phyloP scores from a whole-genome alignment of 176 grass and related monocot species.

The Musa schizocarpa region DNA sequence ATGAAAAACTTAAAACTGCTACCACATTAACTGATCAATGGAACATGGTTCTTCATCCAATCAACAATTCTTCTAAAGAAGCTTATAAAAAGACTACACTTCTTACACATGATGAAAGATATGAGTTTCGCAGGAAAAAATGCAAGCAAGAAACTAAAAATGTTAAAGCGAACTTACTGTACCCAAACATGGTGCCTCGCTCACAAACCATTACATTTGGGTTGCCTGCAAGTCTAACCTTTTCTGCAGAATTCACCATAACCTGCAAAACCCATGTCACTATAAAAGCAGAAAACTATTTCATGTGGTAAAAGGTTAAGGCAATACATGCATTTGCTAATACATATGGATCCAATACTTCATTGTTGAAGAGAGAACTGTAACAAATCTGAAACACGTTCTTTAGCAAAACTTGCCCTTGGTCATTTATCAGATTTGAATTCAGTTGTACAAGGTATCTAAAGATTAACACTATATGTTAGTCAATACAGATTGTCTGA shows the following conservation, averaged over 20 bases:
- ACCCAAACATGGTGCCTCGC: conserved; percentile 95
- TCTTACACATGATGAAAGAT: conserved; percentile 4
- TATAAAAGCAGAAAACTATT: not conserved
- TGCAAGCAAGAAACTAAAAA: conserved; percentile 2
- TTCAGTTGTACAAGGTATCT: no score
- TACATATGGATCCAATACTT: not conserved
- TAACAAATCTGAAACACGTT: not conserved
- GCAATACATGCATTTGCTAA: conserved; percentile 1
- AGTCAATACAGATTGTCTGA: no score
- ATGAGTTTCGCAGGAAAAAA: not conserved
- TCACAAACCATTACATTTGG: conserved; percentile 97
- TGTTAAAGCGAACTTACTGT: conserved; percentile 57
- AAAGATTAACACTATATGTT: no score
- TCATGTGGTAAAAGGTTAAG: not conserved
- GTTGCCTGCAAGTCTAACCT: conserved; percentile 92
- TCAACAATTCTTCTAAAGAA: not conserved
- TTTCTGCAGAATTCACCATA: conserved; percentile 72
- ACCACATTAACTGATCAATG: not conserved
- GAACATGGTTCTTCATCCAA: not conserved
- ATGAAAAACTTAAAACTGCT: no score
- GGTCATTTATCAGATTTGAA: not conserved
- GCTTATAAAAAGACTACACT: not conserved
- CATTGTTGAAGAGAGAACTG: not conserved
- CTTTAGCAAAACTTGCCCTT: not conserved
- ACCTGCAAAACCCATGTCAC: conserved; percentile 32